Percentiles rank a stretch among this genome's conserved stretches.
These are phyloP conservation scores for Ceratobasidium sp. DNA, from an alignment of 1,284 basidiomycete species.

Conservation along the genomic window DNA sequence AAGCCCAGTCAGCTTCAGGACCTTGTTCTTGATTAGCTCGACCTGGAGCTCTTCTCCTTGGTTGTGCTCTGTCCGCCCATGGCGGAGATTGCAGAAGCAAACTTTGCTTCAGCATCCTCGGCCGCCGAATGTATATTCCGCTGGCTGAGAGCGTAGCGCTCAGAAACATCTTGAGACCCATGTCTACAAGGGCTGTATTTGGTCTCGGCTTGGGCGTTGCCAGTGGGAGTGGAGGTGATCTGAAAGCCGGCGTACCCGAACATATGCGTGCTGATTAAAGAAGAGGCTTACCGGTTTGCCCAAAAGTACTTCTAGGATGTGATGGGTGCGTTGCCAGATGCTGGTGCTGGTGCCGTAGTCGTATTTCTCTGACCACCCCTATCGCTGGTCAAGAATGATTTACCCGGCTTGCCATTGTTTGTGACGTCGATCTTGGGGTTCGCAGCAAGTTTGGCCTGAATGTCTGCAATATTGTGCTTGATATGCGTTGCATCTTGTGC, in stretches of 20 bases:
- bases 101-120: conserved; percentile 3
- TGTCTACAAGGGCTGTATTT: background rate
- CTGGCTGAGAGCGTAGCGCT: background rate
- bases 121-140: background rate
- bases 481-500: background rate
- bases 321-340: background rate
- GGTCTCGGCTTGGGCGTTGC: conserved; percentile 18
- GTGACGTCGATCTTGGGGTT: conserved; percentile 19
- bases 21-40: conserved; percentile 14
- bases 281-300: background rate
- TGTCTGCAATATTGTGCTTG: conserved; percentile 1
- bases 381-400: conserved; percentile 1
- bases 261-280: background rate
- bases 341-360: background rate
- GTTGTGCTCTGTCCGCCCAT: background rate
- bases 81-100: conserved; percentile 2
- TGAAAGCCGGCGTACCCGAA: conserved; percentile 2
- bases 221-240: background rate
- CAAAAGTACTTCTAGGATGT: background rate
- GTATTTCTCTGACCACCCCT: background rate
- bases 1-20: conserved; percentile 4
- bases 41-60: conserved; percentile 50
- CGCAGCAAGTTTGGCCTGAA: conserved; percentile 22
- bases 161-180: background rate
- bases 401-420: conserved; percentile 1